phyloP scores from a whole-genome alignment of 768 basidiomycete species.

The Pleurotus pulmonarius region DNA sequence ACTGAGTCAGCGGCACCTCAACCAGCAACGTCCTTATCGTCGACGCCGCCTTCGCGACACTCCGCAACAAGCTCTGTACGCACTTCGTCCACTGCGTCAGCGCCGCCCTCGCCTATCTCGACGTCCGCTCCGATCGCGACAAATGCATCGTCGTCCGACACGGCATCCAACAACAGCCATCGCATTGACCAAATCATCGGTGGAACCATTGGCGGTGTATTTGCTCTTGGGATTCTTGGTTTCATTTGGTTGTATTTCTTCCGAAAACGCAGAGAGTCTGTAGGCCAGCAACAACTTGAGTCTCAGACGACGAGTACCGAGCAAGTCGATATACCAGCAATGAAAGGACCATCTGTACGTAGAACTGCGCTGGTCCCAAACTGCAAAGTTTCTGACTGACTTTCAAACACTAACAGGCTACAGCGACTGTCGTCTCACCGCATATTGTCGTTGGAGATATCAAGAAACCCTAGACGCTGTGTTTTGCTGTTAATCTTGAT shows the following conservation, averaged over 20 bases:
- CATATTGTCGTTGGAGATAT: not conserved
- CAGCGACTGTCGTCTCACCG: not conserved
- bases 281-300: not conserved
- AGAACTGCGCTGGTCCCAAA: no score
- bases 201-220: constrained; percentile 5
- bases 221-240: not conserved
- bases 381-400: no score
- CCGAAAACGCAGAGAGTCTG: not conserved
- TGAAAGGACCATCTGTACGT: no score
- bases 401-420: no score
- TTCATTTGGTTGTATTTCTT: not conserved
- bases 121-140: not conserved
- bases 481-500: no score
- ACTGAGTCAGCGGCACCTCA: constrained; percentile 8
- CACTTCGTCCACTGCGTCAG: not conserved
- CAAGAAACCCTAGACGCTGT: no score
- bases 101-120: not conserved
- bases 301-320: not conserved
- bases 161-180: not conserved
- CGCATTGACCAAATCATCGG: constrained; percentile 7
- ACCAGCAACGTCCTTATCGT: not conserved
- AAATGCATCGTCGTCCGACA: not conserved
- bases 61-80: not conserved
- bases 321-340: not conserved
- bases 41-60: not conserved